phyloP scores from a whole-genome alignment of 495 filamentous ascomycete species.

The Cudoniella acicularis region DNA sequence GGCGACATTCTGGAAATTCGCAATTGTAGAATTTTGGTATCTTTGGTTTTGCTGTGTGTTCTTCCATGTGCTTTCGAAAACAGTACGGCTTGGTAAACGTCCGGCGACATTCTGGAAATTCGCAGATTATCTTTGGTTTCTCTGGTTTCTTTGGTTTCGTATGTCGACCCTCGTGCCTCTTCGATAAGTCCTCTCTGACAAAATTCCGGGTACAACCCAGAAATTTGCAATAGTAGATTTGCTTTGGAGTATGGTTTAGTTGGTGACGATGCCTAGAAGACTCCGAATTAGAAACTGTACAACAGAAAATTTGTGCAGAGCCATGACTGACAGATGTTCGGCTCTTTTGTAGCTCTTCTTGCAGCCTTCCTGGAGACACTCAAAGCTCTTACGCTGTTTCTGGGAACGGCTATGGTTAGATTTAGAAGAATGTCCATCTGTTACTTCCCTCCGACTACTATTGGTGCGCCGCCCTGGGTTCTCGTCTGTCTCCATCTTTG shows the following conservation, averaged over 20 bases:
- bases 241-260: slow-evolving; percentile 93
- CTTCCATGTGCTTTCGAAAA: too few relatives aligned
- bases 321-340: slow-evolving; percentile 75
- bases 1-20: too few relatives aligned
- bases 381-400: slow-evolving; percentile 81
- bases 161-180: slow-evolving; percentile 90
- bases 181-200: slow-evolving; percentile 90
- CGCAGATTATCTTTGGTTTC: not conserved
- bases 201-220: slow-evolving; percentile 87
- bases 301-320: slow-evolving; percentile 7
- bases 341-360: slow-evolving; percentile 95
- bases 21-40: too few relatives aligned
- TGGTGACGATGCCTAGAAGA: slow-evolving; percentile 73
- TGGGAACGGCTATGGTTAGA: slow-evolving; percentile 43
- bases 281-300: not conserved
- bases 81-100: not conserved
- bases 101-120: not conserved
- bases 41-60: too few relatives aligned
- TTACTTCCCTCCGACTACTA: not conserved
- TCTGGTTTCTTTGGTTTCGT: not conserved
- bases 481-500: not conserved
- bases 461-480: not conserved
- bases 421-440: slow-evolving; percentile 42
- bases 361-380: slow-evolving; percentile 84
- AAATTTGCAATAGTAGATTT: slow-evolving; percentile 93